phyloP scores from a whole-genome alignment of 2,329 filamentous ascomycete species.

The Aspergillus tamarii region DNA sequence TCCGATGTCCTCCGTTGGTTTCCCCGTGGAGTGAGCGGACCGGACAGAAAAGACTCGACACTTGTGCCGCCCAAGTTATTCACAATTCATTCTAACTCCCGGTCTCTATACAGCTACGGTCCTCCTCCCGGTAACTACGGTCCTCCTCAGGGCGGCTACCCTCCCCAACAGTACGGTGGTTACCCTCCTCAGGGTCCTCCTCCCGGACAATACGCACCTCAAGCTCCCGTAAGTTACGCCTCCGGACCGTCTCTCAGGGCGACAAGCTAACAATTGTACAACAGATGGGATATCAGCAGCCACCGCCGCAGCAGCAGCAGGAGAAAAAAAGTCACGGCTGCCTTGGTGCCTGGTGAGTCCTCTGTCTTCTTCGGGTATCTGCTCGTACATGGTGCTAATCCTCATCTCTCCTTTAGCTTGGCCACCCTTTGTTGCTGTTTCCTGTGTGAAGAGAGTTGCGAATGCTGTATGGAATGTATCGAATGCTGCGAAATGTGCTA shows the following conservation, averaged over 20 bases:
- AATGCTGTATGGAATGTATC: constrained; percentile 66
- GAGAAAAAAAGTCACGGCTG: constrained; percentile 52
- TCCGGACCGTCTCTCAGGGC: neutral
- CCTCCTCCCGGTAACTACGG: neutral
- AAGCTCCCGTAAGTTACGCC: constrained; percentile 28
- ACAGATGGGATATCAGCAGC: constrained; percentile 52
- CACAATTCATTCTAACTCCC: neutral
- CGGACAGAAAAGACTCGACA: neutral
- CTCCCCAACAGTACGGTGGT: constrained; percentile 23
- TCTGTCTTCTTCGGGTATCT: neutral
- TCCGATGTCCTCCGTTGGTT: neutral
- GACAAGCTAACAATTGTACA: constrained; percentile 6
- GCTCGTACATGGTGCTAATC: neutral
- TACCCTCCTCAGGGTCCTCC: constrained; percentile 36
- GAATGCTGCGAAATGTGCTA: constrained; percentile 53
- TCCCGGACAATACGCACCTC: constrained; percentile 30
- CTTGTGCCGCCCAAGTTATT: neutral
- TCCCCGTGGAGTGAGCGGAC: neutral
- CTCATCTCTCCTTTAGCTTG: constrained; percentile 41
- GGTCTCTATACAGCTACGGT: neutral
- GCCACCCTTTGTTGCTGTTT: constrained; percentile 66
- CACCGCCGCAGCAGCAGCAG: constrained; percentile 48
- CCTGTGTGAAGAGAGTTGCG: constrained; percentile 65
- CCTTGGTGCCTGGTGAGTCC: constrained; percentile 53
- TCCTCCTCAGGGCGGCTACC: constrained; percentile 29